Conservation (phyloP, 192 early-diverging fungal species). For the Geranomyces variabilis region DNA sequence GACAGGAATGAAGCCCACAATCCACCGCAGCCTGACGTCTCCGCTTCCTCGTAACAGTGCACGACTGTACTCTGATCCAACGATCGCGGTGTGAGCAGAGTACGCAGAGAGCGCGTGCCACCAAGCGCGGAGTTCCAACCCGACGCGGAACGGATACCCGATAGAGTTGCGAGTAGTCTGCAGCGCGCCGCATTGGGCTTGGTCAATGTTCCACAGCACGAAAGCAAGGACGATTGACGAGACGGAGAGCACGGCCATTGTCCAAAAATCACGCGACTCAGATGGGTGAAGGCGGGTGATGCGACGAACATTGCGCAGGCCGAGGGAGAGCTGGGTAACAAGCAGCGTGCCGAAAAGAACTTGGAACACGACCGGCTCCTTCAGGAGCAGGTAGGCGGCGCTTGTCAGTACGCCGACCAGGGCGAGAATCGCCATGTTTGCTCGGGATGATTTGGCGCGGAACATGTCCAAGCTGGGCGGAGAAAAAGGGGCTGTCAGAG, state of each 20-base stretch:
- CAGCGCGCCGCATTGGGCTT: slow-evolving; percentile 66
- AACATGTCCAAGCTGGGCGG: slow-evolving; percentile 19
- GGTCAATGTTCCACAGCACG: slow-evolving; percentile 80
- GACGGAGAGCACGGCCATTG: slow-evolving; percentile 29
- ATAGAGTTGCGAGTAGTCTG: slow-evolving; percentile 51
- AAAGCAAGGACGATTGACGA: slow-evolving; percentile 46
- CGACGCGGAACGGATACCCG: slow-evolving; percentile 51
- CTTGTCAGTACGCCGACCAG: slow-evolving; percentile 51
- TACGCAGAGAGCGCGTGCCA: slow-evolving; percentile 52
- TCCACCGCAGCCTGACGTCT: too few species aligned
- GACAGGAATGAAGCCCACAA: too few species aligned
- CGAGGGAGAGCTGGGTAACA: slow-evolving; percentile 24
- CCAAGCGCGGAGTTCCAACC: slow-evolving; percentile 54
- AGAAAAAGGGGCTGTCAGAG: neutral
- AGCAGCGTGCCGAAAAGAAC: slow-evolving; percentile 34
- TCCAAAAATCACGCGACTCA: neutral
- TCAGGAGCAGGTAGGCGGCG: slow-evolving; percentile 63
- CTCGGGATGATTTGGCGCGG: slow-evolving; percentile 1
- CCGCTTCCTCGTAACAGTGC: too few species aligned
- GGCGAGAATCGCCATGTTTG: slow-evolving; percentile 14
- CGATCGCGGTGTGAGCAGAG: slow-evolving; percentile 28
- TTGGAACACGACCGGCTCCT: slow-evolving; percentile 74
- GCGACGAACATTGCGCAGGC: slow-evolving; percentile 35
- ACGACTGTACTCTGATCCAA: neutral
- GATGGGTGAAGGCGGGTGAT: slow-evolving; percentile 16